Base-by-base conservation (phyloP, 257 asterid genomes). In the Gentiana macrophylla region DNA sequence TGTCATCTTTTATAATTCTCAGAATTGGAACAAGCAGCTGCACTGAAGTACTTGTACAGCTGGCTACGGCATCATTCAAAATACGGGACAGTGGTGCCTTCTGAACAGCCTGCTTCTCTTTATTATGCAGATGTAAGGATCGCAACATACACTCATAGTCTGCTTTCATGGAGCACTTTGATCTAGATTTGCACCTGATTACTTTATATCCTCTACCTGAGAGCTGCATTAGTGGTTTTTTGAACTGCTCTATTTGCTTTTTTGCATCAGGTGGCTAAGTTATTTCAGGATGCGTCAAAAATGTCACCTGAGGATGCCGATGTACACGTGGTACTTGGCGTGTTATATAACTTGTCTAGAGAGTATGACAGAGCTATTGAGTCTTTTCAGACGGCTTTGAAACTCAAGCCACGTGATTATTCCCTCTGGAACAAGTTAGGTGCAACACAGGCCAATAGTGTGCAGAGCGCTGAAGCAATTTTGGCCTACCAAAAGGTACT, bases 391-490 rank as follows among this genome's bases (percentile, higher is more conserved):
- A 83, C 94, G 50, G 85, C 97, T 74, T 78, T 92, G 80, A 74
- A 86, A 61, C 95, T 92, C 72, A 92, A 86, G 70, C 99, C 99
- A 33, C 76, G 84, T 60, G 99, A 92, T 76, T 92, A 88, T 77
- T 92, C 99, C 15, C 94, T 92, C 56, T 92, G 99, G 99, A 92
- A 92, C 80, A 88, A 92, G 84, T 95, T 92, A 57, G 99, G 99
- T 53, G 99, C 99, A 50, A 92, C 99, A 67, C 97, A 92, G 77
- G 99, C 99, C 60, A 92, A 92, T 59, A 88, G 99, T 50, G 80
- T 92, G 59, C 99, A 85, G 72, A 92, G 99, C 71, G 83, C 95
- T 55, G 97, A 92, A 79, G 98, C 98, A 56, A 88, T 92, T 70
- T 67, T 62, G 12, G 97, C 98, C 57, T 92, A 92, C 72, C 98